Base-by-base conservation (phyloP, 2,329 filamentous ascomycete species). In the Ceratocystis harringtonii region DNA sequence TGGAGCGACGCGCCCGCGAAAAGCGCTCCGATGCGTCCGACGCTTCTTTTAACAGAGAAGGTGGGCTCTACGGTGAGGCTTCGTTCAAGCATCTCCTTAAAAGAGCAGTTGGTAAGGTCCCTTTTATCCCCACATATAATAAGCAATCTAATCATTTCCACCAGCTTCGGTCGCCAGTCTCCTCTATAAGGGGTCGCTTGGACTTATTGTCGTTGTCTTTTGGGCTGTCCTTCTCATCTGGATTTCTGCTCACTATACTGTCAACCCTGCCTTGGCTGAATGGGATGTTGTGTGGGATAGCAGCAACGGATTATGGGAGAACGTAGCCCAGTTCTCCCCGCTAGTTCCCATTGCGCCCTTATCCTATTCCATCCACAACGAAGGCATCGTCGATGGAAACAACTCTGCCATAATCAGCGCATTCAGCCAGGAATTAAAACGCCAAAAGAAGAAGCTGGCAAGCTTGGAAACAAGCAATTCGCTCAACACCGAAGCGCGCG, bases 361-460 rank as follows among this genome's bases (percentile, higher is more conserved):
- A 61, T 19, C 15, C 28, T 30, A 55, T n/a, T 45, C 58, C 22
- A 19, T 36, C 6, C 22, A 50, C n/a, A 32, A 28, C 15, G 15
- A 62, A 25, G 60, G 61, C 22, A 52, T 69, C 48, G 70, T 70
- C 44, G 71, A 74, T 58, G 69, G 72, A 28, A 70, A 71, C 7
- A 72, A 73, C 32, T 68, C 77, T 3, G 68, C 71, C 5, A 64
- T 69, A 4, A 63, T 77, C 58, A 71, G 71, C 22, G 69, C 72
- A 5, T 69, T 73, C 2, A 68, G 67, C 41, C 71, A 73, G 8
- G 69, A 77, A 1, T 76, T 79, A 22, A 70, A 75, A 2, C 66
- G 63, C 50, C 66, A 67, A 44, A 63, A 65, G 50, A 63, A 55
- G 6, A 48, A n/a, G 1, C 63, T 67, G 6, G 62, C 50, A 25